Evolutionary conservation across 768 basidiomycete species (phyloP).

Genomic region (Neoboletus brunneissimus): DNA sequence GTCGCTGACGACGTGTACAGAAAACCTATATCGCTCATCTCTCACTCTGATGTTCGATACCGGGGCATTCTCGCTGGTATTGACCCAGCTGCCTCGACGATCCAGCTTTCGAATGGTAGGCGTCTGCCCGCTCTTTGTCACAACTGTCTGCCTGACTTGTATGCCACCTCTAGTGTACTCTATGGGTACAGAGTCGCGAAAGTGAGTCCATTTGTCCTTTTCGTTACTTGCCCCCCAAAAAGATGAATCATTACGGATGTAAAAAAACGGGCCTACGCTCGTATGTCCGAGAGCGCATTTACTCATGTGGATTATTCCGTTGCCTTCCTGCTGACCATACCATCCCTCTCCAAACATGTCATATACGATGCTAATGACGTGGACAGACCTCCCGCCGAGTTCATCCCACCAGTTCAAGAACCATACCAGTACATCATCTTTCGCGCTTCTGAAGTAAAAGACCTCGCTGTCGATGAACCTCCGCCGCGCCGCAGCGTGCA

Average conservation of each 20-base stretch:
- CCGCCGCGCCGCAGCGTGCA: conserved; percentile 60
- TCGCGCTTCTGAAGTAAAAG: conserved; percentile 86
- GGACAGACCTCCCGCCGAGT: conserved; percentile 66
- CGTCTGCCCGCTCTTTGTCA: conserved; percentile 2
- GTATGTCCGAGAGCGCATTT: conserved; percentile 42
- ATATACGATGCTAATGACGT: conserved; percentile 26
- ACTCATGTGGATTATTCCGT: conserved; percentile 58
- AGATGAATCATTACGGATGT: conserved; percentile 43
- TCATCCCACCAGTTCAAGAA: conserved; percentile 78
- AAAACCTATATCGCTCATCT: conserved; percentile 87
- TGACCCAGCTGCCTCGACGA: conserved; percentile 81
- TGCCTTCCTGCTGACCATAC: conserved; percentile 59
- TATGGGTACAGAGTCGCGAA: conserved; percentile 84
- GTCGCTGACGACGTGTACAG: conserved; percentile 38
- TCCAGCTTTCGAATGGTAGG: conserved; percentile 82
- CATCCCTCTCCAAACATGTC: not conserved
- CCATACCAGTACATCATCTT: conserved; percentile 91
- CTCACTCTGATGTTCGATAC: conserved; percentile 89
- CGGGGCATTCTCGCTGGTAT: conserved; percentile 85
- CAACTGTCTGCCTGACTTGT: not conserved
- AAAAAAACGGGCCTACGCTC: conserved; percentile 38
- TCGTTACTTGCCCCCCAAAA: not conserved
- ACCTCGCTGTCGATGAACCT: conserved; percentile 79
- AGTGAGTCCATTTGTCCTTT: conserved; percentile 43
- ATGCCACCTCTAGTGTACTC: conserved; percentile 56